These are phyloP conservation scores for Schizothecium vesticola DNA, from an alignment of 495 filamentous ascomycete species.

Conservation along the genomic window DNA sequence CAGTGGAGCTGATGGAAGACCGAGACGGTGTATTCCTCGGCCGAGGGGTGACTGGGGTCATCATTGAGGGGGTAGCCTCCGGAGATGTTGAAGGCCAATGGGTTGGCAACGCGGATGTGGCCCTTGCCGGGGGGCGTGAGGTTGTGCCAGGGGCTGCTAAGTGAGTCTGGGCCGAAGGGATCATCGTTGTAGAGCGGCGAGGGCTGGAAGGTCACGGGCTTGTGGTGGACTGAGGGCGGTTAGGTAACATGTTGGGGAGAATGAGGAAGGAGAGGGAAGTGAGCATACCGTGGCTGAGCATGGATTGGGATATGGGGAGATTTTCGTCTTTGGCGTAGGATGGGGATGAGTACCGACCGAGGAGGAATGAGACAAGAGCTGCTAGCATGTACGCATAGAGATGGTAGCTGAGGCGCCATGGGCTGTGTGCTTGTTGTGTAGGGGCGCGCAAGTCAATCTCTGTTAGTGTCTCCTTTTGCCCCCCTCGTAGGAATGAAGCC, in stretches of 20 bases:
- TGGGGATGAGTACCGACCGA: neutral
- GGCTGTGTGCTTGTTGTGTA: neutral
- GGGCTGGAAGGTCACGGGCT: conserved; percentile 7
- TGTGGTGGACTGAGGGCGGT: neutral
- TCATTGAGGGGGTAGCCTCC: conserved; percentile 11
- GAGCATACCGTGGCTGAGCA: conserved; percentile 7
- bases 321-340: neutral
- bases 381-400: neutral
- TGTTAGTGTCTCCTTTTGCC: neutral
- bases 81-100: conserved; percentile 1
- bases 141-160: conserved; percentile 3
- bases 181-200: conserved; percentile 5
- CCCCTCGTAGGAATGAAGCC: neutral
- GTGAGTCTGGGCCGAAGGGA: conserved; percentile 7
- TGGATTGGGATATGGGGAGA: neutral
- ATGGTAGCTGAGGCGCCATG: neutral
- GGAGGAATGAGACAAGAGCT: neutral
- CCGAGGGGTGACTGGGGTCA: neutral
- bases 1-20: conserved; percentile 20
- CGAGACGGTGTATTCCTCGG: conserved; percentile 17
- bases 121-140: conserved; percentile 10
- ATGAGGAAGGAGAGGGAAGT: neutral
- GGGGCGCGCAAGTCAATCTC: neutral
- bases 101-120: conserved; percentile 11
- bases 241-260: neutral